Evolutionary conservation across 768 basidiomycete genomes (phyloP).

Genomic region (Arthromyces matolae): DNA sequence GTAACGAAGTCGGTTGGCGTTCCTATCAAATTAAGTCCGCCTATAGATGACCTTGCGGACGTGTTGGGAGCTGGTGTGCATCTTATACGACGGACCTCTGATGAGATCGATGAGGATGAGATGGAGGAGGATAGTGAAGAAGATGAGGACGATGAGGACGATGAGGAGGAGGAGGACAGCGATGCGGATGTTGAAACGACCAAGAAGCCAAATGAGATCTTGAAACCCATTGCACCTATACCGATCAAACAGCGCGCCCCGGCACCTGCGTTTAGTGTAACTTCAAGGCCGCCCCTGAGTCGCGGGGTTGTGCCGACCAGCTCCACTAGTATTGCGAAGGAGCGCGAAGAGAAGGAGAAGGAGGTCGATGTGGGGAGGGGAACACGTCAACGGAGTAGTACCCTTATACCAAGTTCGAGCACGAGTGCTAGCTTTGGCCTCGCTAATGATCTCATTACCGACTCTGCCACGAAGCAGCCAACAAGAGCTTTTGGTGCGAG

Average conservation of each 20-base stretch:
- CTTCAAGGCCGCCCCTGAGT: slow-evolving; percentile 49
- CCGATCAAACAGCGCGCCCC: slow-evolving; percentile 55
- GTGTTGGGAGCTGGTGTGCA: slow-evolving; percentile 41
- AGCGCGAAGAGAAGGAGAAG: not conserved
- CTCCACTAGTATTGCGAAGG: not conserved
- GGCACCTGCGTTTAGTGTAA: slow-evolving; percentile 58
- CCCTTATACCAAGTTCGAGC: slow-evolving; percentile 14
- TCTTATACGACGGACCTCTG: slow-evolving; percentile 36
- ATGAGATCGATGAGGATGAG: slow-evolving; percentile 19
- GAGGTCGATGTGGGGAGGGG: not conserved
- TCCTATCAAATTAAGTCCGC: slow-evolving; percentile 24
- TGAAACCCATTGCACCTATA: slow-evolving; percentile 56
- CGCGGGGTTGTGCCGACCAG: not conserved
- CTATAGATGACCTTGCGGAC: slow-evolving; percentile 39
- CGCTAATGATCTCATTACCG: too few relatives aligned
- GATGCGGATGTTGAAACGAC: slow-evolving; percentile 9
- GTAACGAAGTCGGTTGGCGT: not conserved
- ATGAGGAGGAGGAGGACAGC: not conserved
- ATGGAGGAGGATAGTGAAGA: slow-evolving; percentile 25
- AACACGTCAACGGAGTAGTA: not conserved
- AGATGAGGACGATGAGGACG: slow-evolving; percentile 20
- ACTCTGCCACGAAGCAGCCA: too few relatives aligned
- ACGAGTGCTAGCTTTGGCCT: too few relatives aligned
- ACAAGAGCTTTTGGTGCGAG: too few relatives aligned
- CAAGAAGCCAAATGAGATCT: too few relatives aligned